Evolutionary conservation across 2,329 filamentous ascomycete genomes (phyloP).

Genomic region (Exserohilum turcica): DNA sequence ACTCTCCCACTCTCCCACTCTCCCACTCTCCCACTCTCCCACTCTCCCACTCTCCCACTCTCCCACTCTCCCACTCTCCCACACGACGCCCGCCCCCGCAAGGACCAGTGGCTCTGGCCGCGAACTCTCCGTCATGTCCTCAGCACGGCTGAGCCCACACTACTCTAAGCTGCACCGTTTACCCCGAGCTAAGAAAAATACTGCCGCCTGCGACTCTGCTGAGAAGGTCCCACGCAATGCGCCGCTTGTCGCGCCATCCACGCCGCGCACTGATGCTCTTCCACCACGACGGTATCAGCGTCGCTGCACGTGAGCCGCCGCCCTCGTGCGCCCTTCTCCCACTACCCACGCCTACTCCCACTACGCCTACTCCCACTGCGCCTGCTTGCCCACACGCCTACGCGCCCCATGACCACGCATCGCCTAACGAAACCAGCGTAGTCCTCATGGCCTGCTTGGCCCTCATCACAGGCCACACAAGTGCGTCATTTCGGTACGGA

Average conservation of each 20-base stretch:
- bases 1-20: no score
- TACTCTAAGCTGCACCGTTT: constrained; percentile 11
- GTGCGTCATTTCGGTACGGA: constrained; percentile 39
- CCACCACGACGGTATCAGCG: constrained; percentile 10
- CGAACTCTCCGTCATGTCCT: constrained; percentile 18
- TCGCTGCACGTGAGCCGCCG: constrained; percentile 20
- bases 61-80: no score
- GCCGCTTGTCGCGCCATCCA: constrained; percentile 10
- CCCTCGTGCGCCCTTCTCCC: constrained; percentile 28
- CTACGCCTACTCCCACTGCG: no score
- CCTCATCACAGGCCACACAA: constrained; percentile 16
- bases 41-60: no score
- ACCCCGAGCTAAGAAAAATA: constrained; percentile 4
- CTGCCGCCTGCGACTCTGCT: constrained; percentile 3
- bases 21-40: no score
- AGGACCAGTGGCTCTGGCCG: constrained; percentile 32
- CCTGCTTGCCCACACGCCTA: no score
- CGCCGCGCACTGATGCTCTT: constrained; percentile 6
- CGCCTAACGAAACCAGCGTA: constrained; percentile 42
- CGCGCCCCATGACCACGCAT: constrained; percentile 19
- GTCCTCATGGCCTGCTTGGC: constrained; percentile 24
- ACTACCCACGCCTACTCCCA: no score
- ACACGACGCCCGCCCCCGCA: no score
- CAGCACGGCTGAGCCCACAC: constrained; percentile 20
- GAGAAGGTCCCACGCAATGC: constrained; percentile 10